Conservation (phyloP, 345 rosid genomes). For the Psidium guajava region DNA sequence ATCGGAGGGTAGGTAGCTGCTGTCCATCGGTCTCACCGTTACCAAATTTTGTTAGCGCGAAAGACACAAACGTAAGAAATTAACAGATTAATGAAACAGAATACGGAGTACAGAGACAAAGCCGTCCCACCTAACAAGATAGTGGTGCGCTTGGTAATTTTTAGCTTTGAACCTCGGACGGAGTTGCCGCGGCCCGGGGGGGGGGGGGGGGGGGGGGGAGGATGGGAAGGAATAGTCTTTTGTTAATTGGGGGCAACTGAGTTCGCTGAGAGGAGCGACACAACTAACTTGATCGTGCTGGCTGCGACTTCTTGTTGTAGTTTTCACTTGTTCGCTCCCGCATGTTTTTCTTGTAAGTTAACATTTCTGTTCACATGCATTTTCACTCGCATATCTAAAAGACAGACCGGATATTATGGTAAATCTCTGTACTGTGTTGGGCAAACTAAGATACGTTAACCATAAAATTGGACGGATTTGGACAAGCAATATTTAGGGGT, state of each 20-base stretch:
- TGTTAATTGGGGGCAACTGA: neutral
- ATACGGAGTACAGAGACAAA: neutral
- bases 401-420: too few species aligned
- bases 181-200: neutral
- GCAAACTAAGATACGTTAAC: neutral
- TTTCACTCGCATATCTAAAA: fast-evolving
- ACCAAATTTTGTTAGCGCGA: neutral
- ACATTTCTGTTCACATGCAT: neutral
- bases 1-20: neutral
- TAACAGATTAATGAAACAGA: neutral
- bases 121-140: neutral
- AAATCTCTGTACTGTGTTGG: fast-evolving
- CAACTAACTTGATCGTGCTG: neutral
- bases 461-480: neutral
- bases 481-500: neutral
- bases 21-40: neutral
- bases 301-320: neutral
- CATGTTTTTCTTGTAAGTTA: neutral
- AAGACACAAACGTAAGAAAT: neutral
- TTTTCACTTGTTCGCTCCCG: neutral
- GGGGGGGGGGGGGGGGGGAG: too few species aligned
- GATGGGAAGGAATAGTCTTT: neutral
- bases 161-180: neutral
- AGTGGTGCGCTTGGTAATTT: neutral
- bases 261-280: neutral